Evolutionary conservation across 768 basidiomycete genomes (phyloP), one percentile per base, ranked within the genome.

Genomic region (Leccinellum rugosiceps): DNA sequence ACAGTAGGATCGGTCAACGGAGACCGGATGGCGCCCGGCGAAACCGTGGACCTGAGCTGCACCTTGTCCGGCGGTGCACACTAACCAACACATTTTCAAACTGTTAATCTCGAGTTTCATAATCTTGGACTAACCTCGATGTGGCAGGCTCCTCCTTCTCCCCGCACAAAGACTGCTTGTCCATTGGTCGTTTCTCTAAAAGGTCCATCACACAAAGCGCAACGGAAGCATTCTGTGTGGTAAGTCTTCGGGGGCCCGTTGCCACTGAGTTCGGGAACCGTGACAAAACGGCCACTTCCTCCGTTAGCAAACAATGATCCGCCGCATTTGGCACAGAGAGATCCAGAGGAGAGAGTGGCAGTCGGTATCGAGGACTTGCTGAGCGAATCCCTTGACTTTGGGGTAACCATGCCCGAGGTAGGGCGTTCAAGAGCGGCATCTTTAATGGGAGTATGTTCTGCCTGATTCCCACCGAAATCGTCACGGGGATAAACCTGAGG

Each of bases 201-300:
- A 9, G 77, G 66, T 17, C 80, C 78, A 45, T 82, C 75, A 63
- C 91, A 94, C 21, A 87, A 74, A 21, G 70, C 75, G 64, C 91
- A 94, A 52, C 79, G 83, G 71, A 94, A 92, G 68, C 91, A 94
- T 44, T 83, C 80, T 3, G 81, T 77, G 62, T 94, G 91, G 64
- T 88, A 93, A 21, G 79, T 78, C 68, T 80, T 79, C n/a, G 83
- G 78, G 23, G 75, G 72, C 17, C 75, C 76, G 55, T 63, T 67
- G 2, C 71, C 63, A 34, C 67, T 71, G 51, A 74, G 70, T 56
- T 80, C 82, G 7, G 90, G 88, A 28, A 91, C 81, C 2, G 87
- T 88, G 31, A 92, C 82, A 69, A 85, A 92, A 56, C 80, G 81
- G 43, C 87, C 85, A 6, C 81, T 82, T 55, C 81, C 80, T 26